A percentile compares a stretch with the other conserved stretches of the same genome.
These are phyloP conservation scores for Saccharomyces hybrid DNA, from an alignment of 1,139 yeast genomes.

Conservation along the genomic window DNA sequence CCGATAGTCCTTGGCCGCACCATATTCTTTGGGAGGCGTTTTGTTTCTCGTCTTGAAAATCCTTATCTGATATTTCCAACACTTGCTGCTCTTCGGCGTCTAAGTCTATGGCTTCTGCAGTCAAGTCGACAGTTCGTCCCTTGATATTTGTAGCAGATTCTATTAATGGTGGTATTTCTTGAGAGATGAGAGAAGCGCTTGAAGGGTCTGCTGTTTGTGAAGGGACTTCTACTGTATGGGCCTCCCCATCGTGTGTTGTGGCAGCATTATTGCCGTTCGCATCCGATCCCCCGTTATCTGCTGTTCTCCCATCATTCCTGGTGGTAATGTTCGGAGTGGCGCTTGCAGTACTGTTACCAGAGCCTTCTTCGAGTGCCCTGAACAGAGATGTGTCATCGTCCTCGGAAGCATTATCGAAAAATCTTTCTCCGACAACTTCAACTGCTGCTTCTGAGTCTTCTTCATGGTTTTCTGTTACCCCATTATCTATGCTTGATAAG, in stretches of 20 bases:
- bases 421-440: background rate
- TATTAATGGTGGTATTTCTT: background rate
- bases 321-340: background rate
- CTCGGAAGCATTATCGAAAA: background rate
- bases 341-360: background rate
- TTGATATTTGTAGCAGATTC: background rate
- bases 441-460: background rate
- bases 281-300: background rate
- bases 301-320: background rate
- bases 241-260: constrained; percentile 5
- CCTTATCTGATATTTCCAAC: constrained; percentile 25
- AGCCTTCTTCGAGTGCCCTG: background rate
- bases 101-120: constrained; percentile 15
- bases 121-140: background rate
- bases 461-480: background rate
- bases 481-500: background rate
- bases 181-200: background rate
- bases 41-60: constrained; percentile 11
- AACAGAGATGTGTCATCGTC: background rate
- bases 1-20: constrained; percentile 32
- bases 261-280: constrained; percentile 2
- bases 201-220: background rate
- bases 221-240: constrained; percentile 1
- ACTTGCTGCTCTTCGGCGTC: constrained; percentile 28
- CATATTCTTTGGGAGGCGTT: constrained; percentile 13